Conservation (phyloP, 179 eudicot genomes). For the Patellifolia procumbens region DNA sequence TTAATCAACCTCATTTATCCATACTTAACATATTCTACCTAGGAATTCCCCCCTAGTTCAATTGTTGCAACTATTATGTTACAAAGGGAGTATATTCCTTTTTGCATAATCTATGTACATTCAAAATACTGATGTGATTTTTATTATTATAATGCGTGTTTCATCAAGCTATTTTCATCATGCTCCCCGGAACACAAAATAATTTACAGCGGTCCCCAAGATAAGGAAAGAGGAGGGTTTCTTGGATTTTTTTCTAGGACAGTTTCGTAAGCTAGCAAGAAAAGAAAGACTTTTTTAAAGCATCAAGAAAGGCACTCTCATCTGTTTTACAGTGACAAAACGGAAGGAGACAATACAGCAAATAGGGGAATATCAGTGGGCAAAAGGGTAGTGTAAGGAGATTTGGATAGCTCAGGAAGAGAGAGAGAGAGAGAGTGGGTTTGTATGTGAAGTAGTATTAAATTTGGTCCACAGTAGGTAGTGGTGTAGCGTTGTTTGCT, state of each 20-base stretch:
- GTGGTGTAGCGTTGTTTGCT: constrained; percentile 39
- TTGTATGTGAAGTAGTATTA: background rate
- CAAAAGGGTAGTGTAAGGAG: constrained; percentile 30
- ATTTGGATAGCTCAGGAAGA: constrained; percentile 29
- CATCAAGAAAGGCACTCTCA: constrained; percentile 20
- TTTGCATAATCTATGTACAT: too few relatives aligned
- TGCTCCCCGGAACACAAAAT: too few relatives aligned
- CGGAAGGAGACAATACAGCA: constrained; percentile 44
- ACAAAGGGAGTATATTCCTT: too few relatives aligned
- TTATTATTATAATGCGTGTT: too few relatives aligned
- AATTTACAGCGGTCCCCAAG: too few relatives aligned
- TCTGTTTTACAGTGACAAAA: constrained; percentile 39
- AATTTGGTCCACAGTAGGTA: constrained; percentile 26
- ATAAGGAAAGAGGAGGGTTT: constrained; percentile 21
- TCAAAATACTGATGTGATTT: too few relatives aligned
- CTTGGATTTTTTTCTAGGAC: constrained; percentile 40
- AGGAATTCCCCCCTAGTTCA: too few relatives aligned
- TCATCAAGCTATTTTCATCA: too few relatives aligned
- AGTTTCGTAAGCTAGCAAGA: constrained; percentile 30
- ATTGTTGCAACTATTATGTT: too few relatives aligned
- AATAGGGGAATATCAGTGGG: constrained; percentile 52
- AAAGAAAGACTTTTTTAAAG: constrained; percentile 6
- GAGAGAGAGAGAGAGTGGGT: constrained; percentile 17
- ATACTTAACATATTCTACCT: too few relatives aligned
- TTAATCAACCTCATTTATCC: too few relatives aligned